A percentile compares a stretch with the other conserved stretches of the same genome.
Evolutionary conservation across 2,329 filamentous ascomycete genomes (phyloP).

Genomic region (Westerdykella sp.): DNA sequence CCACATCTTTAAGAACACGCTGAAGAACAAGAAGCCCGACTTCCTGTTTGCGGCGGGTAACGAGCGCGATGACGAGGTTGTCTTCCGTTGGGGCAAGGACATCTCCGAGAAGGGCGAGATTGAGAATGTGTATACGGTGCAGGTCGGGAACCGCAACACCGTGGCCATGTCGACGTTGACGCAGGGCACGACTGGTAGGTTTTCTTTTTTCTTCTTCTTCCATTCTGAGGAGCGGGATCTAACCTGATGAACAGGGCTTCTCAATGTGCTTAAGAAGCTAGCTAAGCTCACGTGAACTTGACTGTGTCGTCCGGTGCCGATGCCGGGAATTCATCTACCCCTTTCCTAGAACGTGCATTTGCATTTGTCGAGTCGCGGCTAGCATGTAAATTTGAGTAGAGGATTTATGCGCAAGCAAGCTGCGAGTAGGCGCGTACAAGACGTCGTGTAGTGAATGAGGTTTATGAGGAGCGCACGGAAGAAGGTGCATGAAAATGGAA

Average conservation of each 20-base stretch:
- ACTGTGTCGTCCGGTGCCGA: no score
- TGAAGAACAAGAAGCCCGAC: constrained; percentile 47
- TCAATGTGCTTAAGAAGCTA: constrained; percentile 26
- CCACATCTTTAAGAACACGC: constrained; percentile 56
- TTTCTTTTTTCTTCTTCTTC: neutral
- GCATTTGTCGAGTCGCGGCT: no score
- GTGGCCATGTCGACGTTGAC: constrained; percentile 79
- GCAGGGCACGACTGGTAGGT: constrained; percentile 83
- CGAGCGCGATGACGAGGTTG: constrained; percentile 85
- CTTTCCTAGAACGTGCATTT: no score
- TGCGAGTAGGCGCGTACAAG: no score
- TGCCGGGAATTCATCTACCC: no score
- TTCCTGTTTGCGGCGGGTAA: constrained; percentile 89
- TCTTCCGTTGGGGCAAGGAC: constrained; percentile 90
- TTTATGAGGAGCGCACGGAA: no score
- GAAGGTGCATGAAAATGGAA: no score
- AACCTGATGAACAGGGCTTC: constrained; percentile 16
- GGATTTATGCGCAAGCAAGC: no score
- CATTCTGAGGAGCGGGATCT: constrained; percentile 6
- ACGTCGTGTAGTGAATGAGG: no score
- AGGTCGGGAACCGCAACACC: constrained; percentile 79
- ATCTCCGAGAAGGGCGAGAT: constrained; percentile 50
- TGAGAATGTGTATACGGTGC: constrained; percentile 71
- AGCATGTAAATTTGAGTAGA: no score
- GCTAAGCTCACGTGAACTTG: constrained; percentile 9